Base-by-base conservation (phyloP, 176 grass and related monocot genomes). In the Poa pratensis region DNA sequence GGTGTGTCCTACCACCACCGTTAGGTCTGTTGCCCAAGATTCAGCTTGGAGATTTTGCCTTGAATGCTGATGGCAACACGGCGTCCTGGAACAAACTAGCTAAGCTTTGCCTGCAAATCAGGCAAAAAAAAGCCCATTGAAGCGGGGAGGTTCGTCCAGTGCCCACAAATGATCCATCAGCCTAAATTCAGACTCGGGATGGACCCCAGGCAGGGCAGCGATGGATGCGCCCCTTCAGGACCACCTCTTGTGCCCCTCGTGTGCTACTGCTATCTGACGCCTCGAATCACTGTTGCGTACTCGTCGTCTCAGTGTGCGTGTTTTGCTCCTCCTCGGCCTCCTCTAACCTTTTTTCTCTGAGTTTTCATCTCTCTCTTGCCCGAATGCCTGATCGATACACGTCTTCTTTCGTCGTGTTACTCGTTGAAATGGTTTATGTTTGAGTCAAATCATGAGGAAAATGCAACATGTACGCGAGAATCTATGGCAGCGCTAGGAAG, bases 21-120 rank as follows among this genome's bases (percentile, higher is more conserved):
- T 71, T 76, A 80, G 76, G 69, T 81, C 82, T 22, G 77, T 76
- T 40, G 82, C 50, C 3, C 9, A 24, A 85, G 88, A 90, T 86
- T 80, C 49, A 15, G 79, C 12, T 46, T 16, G 54, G 73, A 78
- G 83, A 90, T 90, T 32, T 90, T 32, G 64, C 73, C 30, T 86
- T 90, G 79, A 90, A 82, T 82, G 73, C 14, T 66, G 84, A 90
- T 78, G 54, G 84, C 79, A 77, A 90, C 66, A 11, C 20, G 14
- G 28, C 39, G 13, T 22, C 77, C 23, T 42, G 52, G 73, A 84
- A 61, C 79, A 37, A 82, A 66, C 40, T 64, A 54, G 84, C 79
- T 82, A 61, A 84, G 82, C 18, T 46, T 82, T 91, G 61, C 85
- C 81, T 69, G 69, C 18, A 65, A 23, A 15, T 43, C 60, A 17